A percentile compares a stretch with the other conserved stretches of the same genome.
These are phyloP conservation scores for Phytopythium mirpurense DNA, from an alignment of 352 stramenopile genomes.

Conservation along the genomic window DNA sequence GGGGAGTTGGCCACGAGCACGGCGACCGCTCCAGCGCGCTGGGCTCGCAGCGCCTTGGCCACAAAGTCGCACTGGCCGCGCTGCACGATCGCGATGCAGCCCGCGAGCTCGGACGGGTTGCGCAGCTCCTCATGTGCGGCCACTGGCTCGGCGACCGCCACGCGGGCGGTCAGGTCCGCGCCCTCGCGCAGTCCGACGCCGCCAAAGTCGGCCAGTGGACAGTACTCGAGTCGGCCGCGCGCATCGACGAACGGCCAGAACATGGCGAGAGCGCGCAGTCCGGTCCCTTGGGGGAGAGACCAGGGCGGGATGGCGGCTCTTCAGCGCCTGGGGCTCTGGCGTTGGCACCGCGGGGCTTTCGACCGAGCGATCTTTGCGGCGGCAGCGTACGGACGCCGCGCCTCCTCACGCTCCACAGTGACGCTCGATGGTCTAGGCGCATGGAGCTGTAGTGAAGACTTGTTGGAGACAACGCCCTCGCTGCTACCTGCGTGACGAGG, in stretches of 20 bases:
- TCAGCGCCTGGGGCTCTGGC: too few species aligned
- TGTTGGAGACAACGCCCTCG: too few species aligned
- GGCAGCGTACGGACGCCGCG: too few species aligned
- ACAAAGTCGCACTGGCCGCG: constrained; percentile 74
- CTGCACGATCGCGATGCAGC: constrained; percentile 64
- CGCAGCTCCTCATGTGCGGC: constrained; percentile 39
- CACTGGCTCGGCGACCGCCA: constrained; percentile 54
- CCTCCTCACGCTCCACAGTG: too few species aligned
- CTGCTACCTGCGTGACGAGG: too few species aligned
- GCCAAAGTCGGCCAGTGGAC: constrained; percentile 63
- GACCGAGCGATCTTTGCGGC: too few species aligned
- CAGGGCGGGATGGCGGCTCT: too few species aligned
- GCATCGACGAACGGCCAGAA: constrained; percentile 73
- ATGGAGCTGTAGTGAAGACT: too few species aligned
- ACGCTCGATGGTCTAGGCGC: too few species aligned
- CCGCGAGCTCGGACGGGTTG: constrained; percentile 36
- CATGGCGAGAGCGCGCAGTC: constrained; percentile 20
- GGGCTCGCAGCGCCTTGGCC: constrained; percentile 63
- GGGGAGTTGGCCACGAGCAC: constrained; percentile 61
- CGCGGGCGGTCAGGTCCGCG: constrained; percentile 42
- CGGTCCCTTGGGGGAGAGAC: neutral
- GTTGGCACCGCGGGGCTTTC: too few species aligned
- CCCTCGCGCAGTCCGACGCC: constrained; percentile 32
- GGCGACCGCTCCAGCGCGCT: constrained; percentile 58
- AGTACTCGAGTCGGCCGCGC: constrained; percentile 51